phyloP scores from a whole-genome alignment of 2,329 filamentous ascomycete species.

The Fusarium sp. region DNA sequence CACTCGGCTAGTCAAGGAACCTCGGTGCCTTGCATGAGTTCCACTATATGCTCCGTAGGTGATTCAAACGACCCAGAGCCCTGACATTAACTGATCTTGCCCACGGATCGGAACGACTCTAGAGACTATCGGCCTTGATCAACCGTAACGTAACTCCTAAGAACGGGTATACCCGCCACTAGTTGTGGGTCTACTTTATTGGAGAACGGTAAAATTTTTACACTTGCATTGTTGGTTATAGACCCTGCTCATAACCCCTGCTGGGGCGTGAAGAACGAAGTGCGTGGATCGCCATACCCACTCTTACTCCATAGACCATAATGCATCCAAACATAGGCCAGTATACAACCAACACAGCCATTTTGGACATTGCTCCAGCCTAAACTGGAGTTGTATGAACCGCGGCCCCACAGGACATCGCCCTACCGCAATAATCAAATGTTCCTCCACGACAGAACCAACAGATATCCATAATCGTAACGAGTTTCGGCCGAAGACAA shows the following conservation, averaged over 20 bases:
- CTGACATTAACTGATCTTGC: neutral
- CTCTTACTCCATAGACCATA: neutral
- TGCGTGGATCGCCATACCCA: neutral
- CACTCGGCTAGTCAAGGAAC: neutral
- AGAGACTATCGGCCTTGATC: neutral
- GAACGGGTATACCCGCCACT: neutral
- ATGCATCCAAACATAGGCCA: neutral
- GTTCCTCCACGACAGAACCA: no score
- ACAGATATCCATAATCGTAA: neutral
- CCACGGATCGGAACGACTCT: neutral
- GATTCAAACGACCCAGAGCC: neutral
- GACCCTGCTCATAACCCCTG: neutral
- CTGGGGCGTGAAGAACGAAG: neutral
- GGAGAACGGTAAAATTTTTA: neutral
- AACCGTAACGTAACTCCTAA: neutral
- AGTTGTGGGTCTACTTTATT: neutral
- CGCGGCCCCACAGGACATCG: neutral
- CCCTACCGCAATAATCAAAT: no score
- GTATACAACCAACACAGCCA: neutral
- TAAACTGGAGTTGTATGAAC: neutral
- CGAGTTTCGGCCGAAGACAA: neutral
- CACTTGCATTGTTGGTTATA: neutral
- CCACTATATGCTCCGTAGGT: neutral
- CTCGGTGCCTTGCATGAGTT: neutral
- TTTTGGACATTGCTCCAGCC: neutral